Evolutionary conservation across 257 asterid species (phyloP), one percentile per base, ranked within the genome.

Genomic region (Ophiorrhiza pumila): DNA sequence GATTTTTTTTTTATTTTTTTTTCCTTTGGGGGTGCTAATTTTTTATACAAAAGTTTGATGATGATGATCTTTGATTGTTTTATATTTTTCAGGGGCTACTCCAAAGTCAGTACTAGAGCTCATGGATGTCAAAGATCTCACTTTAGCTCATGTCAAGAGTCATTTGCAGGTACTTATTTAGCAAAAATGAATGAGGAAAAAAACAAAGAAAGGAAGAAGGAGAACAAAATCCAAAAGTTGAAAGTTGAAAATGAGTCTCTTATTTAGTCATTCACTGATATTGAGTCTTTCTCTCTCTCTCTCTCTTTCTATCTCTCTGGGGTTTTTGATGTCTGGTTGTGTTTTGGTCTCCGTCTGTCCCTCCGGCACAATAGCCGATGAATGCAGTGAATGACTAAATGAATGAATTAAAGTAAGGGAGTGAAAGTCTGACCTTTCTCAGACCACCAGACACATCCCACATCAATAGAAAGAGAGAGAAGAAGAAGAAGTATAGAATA

Each of bases 81-180:
- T 39, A 14, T 49, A 23, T 37, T 56, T 39, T 69, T 46, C 66
- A 93, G 97, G 97, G 83, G 98, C 98, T 0, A 93, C 98, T 34
- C 98, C 98, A 60, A 93, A 93, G 78, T 88, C 98, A 67, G 98
- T 92, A 13, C 82, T 92, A 56, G 98, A 92, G 86, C 96, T 89
- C 6, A 90, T 90, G 97, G 97, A 89, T 87, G 97, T 92, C 34
- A 91, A 91, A 78, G 96, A 93, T 90, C 98, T 93, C 79, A 91
- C 96, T 25, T 82, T 93, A 39, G 91, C 97, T 74, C 98, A 90
- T 82, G 97, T 91, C 66, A 90, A 91, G 67, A 89, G 95, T 87
- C 96, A 93, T 85, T 93, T 90, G 72, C 96, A 92, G 98, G 98
- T 92, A 85, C 60, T 1, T 18, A 11, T 34, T 46, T 25, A 1